Conservation (phyloP, 768 basidiomycete species). For the Suillus variegatus region DNA sequence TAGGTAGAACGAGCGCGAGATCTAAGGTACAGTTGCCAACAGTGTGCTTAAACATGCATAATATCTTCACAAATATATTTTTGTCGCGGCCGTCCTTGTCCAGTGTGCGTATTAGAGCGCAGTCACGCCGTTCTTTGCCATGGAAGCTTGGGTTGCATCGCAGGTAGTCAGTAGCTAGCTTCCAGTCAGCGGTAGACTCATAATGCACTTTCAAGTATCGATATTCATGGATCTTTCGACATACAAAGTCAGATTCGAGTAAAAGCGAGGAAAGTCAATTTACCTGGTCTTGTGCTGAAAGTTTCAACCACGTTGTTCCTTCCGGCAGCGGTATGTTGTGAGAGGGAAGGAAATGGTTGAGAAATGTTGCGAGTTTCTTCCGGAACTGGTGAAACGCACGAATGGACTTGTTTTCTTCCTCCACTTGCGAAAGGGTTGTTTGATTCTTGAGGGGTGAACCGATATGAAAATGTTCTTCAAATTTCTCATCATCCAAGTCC, state of each 20-base stretch:
- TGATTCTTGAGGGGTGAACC: neutral
- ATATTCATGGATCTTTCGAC: neutral
- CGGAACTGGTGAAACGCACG: conserved; percentile 4
- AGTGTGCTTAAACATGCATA: conserved; percentile 18
- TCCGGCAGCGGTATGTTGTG: conserved; percentile 2
- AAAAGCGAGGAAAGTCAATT: neutral
- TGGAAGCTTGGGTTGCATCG: conserved; percentile 20
- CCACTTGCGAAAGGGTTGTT: neutral
- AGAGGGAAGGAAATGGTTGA: conserved; percentile 5
- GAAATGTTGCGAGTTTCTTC: conserved; percentile 6
- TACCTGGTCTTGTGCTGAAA: neutral
- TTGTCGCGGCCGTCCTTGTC: neutral
- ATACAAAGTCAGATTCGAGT: neutral
- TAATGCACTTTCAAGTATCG: conserved; percentile 6
- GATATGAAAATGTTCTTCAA: neutral
- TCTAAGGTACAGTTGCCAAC: conserved; percentile 8
- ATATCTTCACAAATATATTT: conserved; percentile 9
- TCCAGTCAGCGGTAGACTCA: neutral
- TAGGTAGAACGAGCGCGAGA: conserved; percentile 21
- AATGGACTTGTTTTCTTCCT: conserved; percentile 4
- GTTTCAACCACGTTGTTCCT: neutral
- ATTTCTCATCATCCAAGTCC: neutral
- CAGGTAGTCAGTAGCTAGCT: conserved; percentile 1
- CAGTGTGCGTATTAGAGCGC: conserved; percentile 23
- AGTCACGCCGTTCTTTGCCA: conserved; percentile 17